phyloP scores from a whole-genome alignment of 1,139 yeast species.

The Chernovozyma aurita region DNA sequence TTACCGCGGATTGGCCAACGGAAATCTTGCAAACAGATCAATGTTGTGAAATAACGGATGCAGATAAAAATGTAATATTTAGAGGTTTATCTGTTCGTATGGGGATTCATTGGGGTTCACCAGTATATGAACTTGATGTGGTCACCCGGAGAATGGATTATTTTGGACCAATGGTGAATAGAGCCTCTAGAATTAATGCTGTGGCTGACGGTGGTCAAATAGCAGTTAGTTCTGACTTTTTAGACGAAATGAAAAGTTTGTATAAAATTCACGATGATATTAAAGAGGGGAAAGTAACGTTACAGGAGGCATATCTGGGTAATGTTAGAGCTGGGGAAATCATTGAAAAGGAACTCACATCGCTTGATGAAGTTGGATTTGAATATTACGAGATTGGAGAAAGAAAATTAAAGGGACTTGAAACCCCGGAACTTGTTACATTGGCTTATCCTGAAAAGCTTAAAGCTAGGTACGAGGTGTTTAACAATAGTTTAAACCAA shows the following conservation, averaged over 20 bases:
- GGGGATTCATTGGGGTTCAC: slow-evolving; percentile 98
- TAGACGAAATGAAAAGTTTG: slow-evolving; percentile 63
- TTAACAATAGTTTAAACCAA: slow-evolving; percentile 22
- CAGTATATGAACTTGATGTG: slow-evolving; percentile 92
- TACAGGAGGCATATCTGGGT: slow-evolving; percentile 59
- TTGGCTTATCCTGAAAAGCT: slow-evolving; percentile 69
- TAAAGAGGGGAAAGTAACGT: slow-evolving; percentile 30
- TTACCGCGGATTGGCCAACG: slow-evolving; percentile 90
- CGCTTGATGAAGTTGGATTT: slow-evolving; percentile 68
- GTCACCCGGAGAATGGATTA: slow-evolving; percentile 97
- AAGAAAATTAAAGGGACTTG: slow-evolving; percentile 86
- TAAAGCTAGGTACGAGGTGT: slow-evolving; percentile 50
- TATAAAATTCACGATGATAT: slow-evolving; percentile 49
- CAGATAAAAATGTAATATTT: slow-evolving; percentile 57
- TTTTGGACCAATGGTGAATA: slow-evolving; percentile 96
- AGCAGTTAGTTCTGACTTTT: slow-evolving; percentile 76
- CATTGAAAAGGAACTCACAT: slow-evolving; percentile 62
- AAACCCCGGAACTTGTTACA: slow-evolving; percentile 85
- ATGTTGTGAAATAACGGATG: slow-evolving; percentile 79
- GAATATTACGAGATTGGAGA: slow-evolving; percentile 75
- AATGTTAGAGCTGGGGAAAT: slow-evolving; percentile 58
- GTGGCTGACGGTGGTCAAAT: slow-evolving; percentile 99
- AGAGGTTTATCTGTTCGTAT: slow-evolving; percentile 91
- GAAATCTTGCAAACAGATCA: slow-evolving; percentile 83
- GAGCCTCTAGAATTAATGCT: slow-evolving; percentile 90